Base-by-base conservation (phyloP, 129 eudicot genomes). In the Escallonia herrerae region DNA sequence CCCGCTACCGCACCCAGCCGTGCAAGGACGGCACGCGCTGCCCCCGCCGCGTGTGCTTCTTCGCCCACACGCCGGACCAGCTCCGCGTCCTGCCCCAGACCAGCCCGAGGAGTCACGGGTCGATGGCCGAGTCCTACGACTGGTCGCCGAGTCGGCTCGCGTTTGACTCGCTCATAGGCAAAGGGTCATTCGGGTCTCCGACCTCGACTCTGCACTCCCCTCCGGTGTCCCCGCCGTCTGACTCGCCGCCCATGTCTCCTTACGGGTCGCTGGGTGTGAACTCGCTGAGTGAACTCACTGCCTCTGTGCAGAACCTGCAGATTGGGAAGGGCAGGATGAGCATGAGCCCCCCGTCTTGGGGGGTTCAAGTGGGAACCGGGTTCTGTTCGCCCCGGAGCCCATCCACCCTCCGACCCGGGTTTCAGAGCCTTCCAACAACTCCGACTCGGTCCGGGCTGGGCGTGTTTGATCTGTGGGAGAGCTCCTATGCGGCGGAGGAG, bases 1-100 rank as follows among this genome's bases (percentile, higher is more conserved):
- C 85, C 10, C 86, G 96, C 53, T 93, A 93, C 61, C 87, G 99
- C 8, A 93, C 99, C 40, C 96, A 85, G 91, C 95, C 99, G 3
- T 93, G 99, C 43, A 93, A 93, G 71, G 96, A 93, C 14, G 99
- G 99, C 4, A 74, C 79, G 6, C 79, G 69, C 37, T 93, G 99
- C 64, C 76, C 80, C 43, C 95, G 99, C 48, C 63, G 89, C 60
- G 82, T 89, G 43, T 93, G 99, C 54, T 93, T 93, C 74, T 93
- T 93, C 43, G 99, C 99, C 0, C 99, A 93, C 72, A 85, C 99
- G 2, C 81, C 91, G 0, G 95, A 83, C 6, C 96, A 93, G 84
- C 87, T 93, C 15, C 90, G 97, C 1, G 71, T 87, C 7, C 5
- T 76, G 51, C 75, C 84, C 37, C 49, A 45, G 45, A 46, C 43